Evolutionary conservation across 371 early-diverging fungal species (phyloP).

Genomic region (Coemansia sp.): DNA sequence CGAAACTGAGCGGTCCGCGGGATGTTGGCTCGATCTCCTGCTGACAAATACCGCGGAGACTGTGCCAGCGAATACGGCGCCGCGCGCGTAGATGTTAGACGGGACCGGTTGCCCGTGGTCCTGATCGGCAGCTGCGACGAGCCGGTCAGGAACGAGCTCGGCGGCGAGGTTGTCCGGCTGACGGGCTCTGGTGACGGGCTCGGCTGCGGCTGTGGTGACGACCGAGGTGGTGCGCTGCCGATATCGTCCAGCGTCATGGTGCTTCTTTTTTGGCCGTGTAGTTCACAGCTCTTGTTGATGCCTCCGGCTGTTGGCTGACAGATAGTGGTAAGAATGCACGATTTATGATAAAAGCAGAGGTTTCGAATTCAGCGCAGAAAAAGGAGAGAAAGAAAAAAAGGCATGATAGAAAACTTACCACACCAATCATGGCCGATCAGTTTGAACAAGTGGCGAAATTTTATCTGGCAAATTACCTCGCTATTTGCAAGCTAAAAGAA

Average conservation of each 20-base stretch:
- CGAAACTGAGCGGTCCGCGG: constrained; percentile 46
- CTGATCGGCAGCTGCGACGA: constrained; percentile 36
- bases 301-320: background rate
- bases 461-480: too few species aligned
- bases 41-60: constrained; percentile 10
- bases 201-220: background rate
- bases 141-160: constrained; percentile 17
- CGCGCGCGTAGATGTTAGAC: constrained; percentile 18
- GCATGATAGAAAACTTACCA: background rate
- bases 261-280: background rate
- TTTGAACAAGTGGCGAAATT: too few species aligned
- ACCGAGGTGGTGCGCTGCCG: background rate
- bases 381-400: background rate
- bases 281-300: background rate
- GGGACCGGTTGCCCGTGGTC: constrained; percentile 9
- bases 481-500: too few species aligned
- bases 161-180: background rate
- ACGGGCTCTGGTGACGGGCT: constrained; percentile 4
- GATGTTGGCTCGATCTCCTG: constrained; percentile 35
- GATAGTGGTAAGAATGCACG: background rate
- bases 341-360: background rate
- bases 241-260: background rate
- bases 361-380: background rate
- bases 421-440: too few species aligned
- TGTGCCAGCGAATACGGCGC: constrained; percentile 28